Conservation (phyloP, 202 grass and related monocot species). For the Setaria italica region DNA sequence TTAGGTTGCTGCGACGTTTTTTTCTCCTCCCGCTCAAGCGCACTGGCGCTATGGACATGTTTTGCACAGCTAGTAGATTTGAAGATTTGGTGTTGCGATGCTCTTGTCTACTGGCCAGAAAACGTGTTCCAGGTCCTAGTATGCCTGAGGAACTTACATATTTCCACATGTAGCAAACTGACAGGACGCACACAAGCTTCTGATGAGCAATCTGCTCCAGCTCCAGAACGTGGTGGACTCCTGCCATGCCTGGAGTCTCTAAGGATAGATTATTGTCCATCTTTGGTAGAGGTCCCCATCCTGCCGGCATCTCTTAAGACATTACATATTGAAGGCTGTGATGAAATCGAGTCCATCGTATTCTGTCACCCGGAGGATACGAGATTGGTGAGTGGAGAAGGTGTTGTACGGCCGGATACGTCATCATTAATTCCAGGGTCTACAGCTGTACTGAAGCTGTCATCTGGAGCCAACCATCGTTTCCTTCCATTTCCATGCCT, state of each 20-base stretch:
- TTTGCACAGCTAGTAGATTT: not conserved
- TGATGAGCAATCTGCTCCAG: not conserved
- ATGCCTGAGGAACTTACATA: accelerated
- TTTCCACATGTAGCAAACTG: accelerated
- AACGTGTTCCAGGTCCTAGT: not conserved
- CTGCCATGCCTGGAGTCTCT: not conserved
- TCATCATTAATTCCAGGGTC: not conserved
- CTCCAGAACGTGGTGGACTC: not conserved
- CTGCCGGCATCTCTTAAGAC: not conserved
- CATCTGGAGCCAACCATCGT: not conserved
- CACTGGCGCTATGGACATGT: not conserved
- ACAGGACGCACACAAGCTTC: not conserved
- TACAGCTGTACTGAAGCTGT: not conserved
- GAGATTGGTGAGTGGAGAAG: not conserved
- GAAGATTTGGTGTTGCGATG: accelerated
- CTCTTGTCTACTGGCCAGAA: not conserved
- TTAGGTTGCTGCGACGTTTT: accelerated
- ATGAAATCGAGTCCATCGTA: not conserved
- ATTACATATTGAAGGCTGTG: accelerated
- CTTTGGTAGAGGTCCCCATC: conserved; percentile 25
- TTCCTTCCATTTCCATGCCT: not conserved
- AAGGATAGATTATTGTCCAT: accelerated
- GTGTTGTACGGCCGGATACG: not conserved
- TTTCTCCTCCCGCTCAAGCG: not conserved
- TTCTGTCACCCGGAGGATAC: not conserved